Evolutionary conservation across 306 rosid genomes (phyloP).

Genomic region (Acacia crassicarpa): DNA sequence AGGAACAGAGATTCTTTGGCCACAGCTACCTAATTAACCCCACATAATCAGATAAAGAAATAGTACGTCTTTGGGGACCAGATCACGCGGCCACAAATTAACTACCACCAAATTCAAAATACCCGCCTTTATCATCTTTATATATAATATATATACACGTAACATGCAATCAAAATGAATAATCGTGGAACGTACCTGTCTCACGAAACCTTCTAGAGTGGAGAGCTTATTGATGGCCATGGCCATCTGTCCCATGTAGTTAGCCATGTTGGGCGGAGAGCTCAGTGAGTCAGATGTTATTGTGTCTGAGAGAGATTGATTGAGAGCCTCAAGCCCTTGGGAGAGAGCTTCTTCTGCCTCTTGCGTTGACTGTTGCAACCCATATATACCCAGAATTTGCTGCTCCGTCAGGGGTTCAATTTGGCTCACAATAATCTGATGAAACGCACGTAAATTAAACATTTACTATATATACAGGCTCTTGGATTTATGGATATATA

Average conservation of each 20-base stretch:
- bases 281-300: slow-evolving; percentile 77
- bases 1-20: slow-evolving; percentile 51
- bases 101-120: slow-evolving; percentile 21
- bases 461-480: neutral
- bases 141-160: neutral
- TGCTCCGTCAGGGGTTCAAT: slow-evolving; percentile 93
- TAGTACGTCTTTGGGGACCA: slow-evolving; percentile 40
- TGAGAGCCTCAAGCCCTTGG: slow-evolving; percentile 81
- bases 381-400: slow-evolving; percentile 79
- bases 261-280: slow-evolving; percentile 77
- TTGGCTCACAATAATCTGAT: slow-evolving; percentile 69
- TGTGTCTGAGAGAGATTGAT: slow-evolving; percentile 74
- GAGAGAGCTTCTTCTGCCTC: slow-evolving; percentile 84
- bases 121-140: neutral
- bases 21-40: slow-evolving; percentile 34
- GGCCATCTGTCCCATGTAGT: slow-evolving; percentile 98
- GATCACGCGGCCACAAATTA: slow-evolving; percentile 17
- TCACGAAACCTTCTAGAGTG: slow-evolving; percentile 75
- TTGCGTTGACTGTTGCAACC: slow-evolving; percentile 86
- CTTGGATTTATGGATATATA: neutral
- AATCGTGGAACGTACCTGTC: slow-evolving; percentile 62
- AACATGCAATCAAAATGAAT: neutral
- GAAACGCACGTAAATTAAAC: neutral
- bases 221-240: slow-evolving; percentile 90
- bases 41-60: slow-evolving; percentile 39